Percentiles rank a stretch among this genome's conserved stretches.
These are phyloP conservation scores for Phytophthora macrochlamydospora DNA, from an alignment of 352 stramenopile genomes.

Conservation along the genomic window DNA sequence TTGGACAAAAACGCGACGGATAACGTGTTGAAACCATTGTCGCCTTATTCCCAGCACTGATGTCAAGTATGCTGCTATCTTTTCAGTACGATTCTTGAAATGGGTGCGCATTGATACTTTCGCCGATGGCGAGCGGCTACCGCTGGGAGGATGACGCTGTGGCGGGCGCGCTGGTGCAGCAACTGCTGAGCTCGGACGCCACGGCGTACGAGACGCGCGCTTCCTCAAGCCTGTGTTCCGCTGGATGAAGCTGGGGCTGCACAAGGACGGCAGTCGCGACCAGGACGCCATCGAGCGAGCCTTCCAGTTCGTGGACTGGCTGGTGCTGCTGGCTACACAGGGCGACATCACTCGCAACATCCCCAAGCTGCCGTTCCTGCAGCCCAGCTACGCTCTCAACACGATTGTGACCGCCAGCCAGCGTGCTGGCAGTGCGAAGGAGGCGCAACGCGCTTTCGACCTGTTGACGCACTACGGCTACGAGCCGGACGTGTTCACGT, in stretches of 20 bases:
- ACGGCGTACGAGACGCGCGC: constrained; percentile 60
- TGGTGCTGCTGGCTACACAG: constrained; percentile 50
- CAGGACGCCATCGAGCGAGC: constrained; percentile 56
- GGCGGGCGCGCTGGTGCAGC: constrained; percentile 29
- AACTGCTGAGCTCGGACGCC: constrained; percentile 21
- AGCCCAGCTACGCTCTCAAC: constrained; percentile 79
- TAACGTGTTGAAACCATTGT: background rate
- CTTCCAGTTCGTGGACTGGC: constrained; percentile 77
- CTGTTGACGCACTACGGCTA: constrained; percentile 53
- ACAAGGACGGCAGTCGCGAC: constrained; percentile 66
- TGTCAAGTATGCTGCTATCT: too few species aligned
- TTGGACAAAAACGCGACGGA: constrained; percentile 18
- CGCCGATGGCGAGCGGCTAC: constrained; percentile 2
- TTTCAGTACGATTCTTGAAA: background rate
- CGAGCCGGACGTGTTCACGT: constrained; percentile 80
- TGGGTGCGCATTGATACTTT: background rate
- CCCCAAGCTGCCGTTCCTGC: constrained; percentile 40
- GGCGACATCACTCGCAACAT: constrained; percentile 59
- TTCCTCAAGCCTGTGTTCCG: constrained; percentile 76
- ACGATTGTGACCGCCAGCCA: constrained; percentile 82
- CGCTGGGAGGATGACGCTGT: constrained; percentile 41
- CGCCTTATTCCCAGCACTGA: background rate
- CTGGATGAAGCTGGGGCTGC: constrained; percentile 70
- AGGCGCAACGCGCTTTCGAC: constrained; percentile 70
- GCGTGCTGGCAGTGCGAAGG: constrained; percentile 54